phyloP scores from a whole-genome alignment of 2,329 filamentous ascomycete genomes.

The Neocatenulostroma microsporum region DNA sequence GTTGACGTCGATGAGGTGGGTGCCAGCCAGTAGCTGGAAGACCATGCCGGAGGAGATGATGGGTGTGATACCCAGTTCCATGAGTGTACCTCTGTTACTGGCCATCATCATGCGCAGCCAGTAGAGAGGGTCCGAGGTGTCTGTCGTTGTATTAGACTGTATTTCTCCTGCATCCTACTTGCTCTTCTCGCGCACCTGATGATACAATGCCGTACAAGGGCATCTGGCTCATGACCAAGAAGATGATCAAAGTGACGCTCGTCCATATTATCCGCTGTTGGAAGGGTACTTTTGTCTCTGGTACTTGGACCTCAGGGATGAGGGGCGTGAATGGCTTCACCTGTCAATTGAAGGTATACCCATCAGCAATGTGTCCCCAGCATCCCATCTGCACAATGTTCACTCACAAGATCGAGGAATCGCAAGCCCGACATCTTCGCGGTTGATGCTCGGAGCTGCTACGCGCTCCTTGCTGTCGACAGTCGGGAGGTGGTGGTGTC shows the following conservation, averaged over 20 bases:
- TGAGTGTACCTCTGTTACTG: constrained; percentile 61
- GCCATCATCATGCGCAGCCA: constrained; percentile 99
- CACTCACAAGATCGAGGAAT: constrained; percentile 98
- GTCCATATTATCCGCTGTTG: constrained; percentile 64
- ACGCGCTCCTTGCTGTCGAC: neutral
- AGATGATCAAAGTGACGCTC: constrained; percentile 76
- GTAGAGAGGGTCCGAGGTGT: constrained; percentile 94
- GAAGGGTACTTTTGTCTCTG: constrained; percentile 97
- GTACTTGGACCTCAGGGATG: constrained; percentile 97
- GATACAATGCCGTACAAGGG: constrained; percentile 96
- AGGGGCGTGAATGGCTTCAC: constrained; percentile 84
- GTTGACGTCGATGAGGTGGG: constrained; percentile 99
- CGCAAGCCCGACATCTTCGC: constrained; percentile 50
- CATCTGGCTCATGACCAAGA: constrained; percentile 99
- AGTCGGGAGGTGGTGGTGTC: too few species aligned
- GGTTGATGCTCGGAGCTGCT: too few species aligned
- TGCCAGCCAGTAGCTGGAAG: constrained; percentile 98
- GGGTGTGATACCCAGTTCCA: constrained; percentile 60
- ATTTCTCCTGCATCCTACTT: constrained; percentile 5
- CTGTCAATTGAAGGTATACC: too few species aligned
- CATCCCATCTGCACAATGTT: neutral
- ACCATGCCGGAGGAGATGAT: constrained; percentile 99
- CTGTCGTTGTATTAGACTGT: constrained; percentile 19
- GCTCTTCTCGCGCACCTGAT: constrained; percentile 43
- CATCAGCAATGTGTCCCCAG: neutral